Conservation (phyloP, 306 rosid species). For the Prunus dulcis region DNA sequence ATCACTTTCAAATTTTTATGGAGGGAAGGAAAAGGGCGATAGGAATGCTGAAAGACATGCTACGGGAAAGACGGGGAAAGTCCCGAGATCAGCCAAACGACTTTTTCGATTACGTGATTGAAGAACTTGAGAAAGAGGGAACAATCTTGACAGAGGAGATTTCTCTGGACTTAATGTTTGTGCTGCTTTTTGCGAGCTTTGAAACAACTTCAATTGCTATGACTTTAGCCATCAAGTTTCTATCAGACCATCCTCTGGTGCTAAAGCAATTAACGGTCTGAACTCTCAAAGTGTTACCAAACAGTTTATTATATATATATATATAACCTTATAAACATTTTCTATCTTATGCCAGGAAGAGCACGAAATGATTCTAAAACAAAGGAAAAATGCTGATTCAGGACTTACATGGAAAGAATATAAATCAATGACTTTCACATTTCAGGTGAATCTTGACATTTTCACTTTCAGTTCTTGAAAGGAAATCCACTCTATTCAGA, state of each 20-base stretch:
- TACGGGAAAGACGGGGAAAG: conserved; percentile 63
- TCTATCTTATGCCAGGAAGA: conserved; percentile 56
- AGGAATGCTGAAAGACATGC: conserved; percentile 65
- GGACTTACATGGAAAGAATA: conserved; percentile 90
- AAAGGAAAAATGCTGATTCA: conserved; percentile 51
- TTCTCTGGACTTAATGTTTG: conserved; percentile 86
- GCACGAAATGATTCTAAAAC: conserved; percentile 65
- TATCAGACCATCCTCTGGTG: conserved; percentile 63
- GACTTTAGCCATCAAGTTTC: conserved; percentile 57
- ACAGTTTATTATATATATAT: too few relatives aligned
- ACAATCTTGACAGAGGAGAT: conserved; percentile 76
- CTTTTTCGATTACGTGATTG: conserved; percentile 69
- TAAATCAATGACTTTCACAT: conserved; percentile 90
- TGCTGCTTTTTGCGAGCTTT: conserved; percentile 84
- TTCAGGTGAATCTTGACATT: conserved; percentile 49
- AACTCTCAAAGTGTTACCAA: background rate
- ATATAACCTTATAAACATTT: background rate
- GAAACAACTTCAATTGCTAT: conserved; percentile 88
- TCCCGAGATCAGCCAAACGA: conserved; percentile 45
- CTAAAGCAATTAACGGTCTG: conserved; percentile 65
- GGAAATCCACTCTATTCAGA: background rate
- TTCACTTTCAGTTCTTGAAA: conserved; percentile 10
- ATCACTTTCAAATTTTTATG: background rate
- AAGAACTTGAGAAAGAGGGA: conserved; percentile 74
- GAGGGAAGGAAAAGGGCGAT: conserved; percentile 90